These are phyloP conservation scores for Diversispora eburnea DNA, from an alignment of 192 early-diverging fungal species.

Conservation along the genomic window DNA sequence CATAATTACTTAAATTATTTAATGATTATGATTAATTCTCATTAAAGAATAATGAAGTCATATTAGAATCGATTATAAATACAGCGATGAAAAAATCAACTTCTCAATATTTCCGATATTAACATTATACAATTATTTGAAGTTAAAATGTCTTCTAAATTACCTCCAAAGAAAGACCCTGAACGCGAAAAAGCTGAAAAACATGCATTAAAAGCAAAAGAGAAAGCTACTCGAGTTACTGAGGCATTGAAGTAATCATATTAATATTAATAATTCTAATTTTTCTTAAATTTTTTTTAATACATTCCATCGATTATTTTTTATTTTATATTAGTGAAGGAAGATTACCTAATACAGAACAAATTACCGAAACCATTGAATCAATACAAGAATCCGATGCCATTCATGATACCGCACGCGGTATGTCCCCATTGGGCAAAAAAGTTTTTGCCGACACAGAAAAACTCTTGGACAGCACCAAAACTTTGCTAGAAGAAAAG, in stretches of 20 bases:
- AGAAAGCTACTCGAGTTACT: background rate
- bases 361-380: slow-evolving; percentile 37
- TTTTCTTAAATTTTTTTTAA: background rate
- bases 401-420: slow-evolving; percentile 30
- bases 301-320: background rate
- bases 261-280: background rate
- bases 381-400: slow-evolving; percentile 35
- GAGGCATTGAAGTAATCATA: slow-evolving; percentile 4
- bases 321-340: slow-evolving; percentile 30
- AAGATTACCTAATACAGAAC: slow-evolving; percentile 43
- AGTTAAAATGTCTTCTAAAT: background rate
- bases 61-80: too few relatives aligned
- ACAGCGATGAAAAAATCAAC: too few relatives aligned
- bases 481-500: slow-evolving; percentile 41
- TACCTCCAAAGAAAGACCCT: slow-evolving; percentile 11
- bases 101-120: too few relatives aligned
- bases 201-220: background rate
- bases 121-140: too few relatives aligned
- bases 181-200: background rate
- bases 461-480: slow-evolving; percentile 36
- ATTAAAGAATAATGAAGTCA: too few relatives aligned
- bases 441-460: slow-evolving; percentile 43
- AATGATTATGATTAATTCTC: too few relatives aligned
- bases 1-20: too few relatives aligned
- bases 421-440: slow-evolving; percentile 46